Base-by-base conservation (phyloP, 257 asterid genomes). In the Solanum corneliomulleri region DNA sequence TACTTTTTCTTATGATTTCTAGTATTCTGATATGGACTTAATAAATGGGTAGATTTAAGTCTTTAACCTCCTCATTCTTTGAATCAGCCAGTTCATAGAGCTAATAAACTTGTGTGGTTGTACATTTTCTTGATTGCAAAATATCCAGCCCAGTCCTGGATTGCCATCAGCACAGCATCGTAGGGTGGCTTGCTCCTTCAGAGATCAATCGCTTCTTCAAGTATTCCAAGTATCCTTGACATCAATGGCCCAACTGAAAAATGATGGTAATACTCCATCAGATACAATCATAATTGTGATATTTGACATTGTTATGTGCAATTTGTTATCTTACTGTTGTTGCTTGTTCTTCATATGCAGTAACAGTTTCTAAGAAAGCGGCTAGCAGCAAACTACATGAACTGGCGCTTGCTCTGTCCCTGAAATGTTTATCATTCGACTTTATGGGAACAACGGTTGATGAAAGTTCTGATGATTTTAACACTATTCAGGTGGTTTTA, bases 401-500 rank as follows among this genome's bases (percentile, higher is more conserved):
- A 87, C 89, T 96, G 91, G 98, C 98, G 86, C 93, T 97, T 47
- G 91, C 99, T 14, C 92, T 97, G 87, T 91, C 99, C 15, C 89
- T 97, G 87, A 96, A 96, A 93, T 97, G 99, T 90, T 88, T 97
- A 88, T 97, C 98, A 20, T 96, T 95, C 88, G 99, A 97, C 92
- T 97, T 97, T 92, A 95, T 97, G 89, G 99, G 99, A 89, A 94
- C 99, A 58, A 91, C 99, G 35, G 90, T 95, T 88, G 99, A 97
- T 91, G 99, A 97, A 92, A 96, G 98, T 90, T 94, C 99, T 44
- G 99, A 97, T 91, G 99, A 97, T 90, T 95, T 97, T 89, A 98
- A 98, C 87, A 96, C 98, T 85, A 95, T 97, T 86, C 99, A 96
- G 99, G 99, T 96, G 86, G 69, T 41, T 9, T 86, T 44, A 33